Base-by-base conservation (phyloP, 495 filamentous ascomycete genomes). In the Ascodesmis nigricans region DNA sequence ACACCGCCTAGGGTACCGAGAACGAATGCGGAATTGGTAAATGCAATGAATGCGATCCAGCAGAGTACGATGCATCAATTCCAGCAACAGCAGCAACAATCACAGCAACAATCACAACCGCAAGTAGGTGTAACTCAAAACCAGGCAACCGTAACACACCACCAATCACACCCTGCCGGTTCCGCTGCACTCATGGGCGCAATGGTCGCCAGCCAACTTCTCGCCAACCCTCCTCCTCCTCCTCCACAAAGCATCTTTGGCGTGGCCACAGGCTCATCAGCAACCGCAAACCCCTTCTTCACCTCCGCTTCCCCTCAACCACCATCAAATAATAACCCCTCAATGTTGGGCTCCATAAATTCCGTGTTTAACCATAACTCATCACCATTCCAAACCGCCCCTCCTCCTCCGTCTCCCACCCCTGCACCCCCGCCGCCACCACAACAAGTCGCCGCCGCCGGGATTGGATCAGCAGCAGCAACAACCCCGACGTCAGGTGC, bases 381-480 rank as follows among this genome's bases (percentile, higher is more conserved):
- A n/a, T n/a, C n/a, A n/a, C n/a, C n/a, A n/a, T n/a, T n/a, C n/a
- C 36, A 21, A 33, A 10, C 14, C 29, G 10, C 25, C n/a, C 28
- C 43, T 7, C 41, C 24, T 36, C 27, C 43, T 7, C 27, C 45
- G 28, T 30, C 39, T 24, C 25, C 44, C 32, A 26, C 11, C 16
- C 33, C 19, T 27, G 28, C 11, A 21, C 37, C 19, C 27, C 34
- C 11, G 22, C 39, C 29, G 14, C 27, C 5, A 31, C 9, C 9
- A 14, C 17, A 21, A 23, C 17, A 67, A 45, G 62, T 64, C 32
- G 64, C 59, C 1, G 60, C 62, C 5, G 46, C 46, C 3, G 57
- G 58, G 2, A 61, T 63, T 14, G 18, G 35, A 10, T 39, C 40
- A 22, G 17, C 47, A 41, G 31, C 20, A 29, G 2, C 37, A 33